Base-by-base conservation (phyloP, 371 early-diverging fungal genomes). In the Caulochytrium protostelioides region DNA sequence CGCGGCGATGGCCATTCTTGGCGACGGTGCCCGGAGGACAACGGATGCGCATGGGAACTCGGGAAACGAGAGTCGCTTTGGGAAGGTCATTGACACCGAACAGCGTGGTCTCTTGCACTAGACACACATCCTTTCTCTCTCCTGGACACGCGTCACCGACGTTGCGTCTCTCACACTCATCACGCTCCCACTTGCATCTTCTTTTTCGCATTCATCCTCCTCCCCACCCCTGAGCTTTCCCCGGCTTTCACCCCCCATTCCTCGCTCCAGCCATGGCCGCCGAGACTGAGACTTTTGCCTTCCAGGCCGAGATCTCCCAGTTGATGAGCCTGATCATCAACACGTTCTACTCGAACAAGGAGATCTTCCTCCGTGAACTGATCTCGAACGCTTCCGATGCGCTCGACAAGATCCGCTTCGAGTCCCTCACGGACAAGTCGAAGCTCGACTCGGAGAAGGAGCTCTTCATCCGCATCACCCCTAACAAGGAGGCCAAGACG, bases 351-450 rank as follows among this genome's bases (percentile, higher is more conserved):
- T 73, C 74, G 36, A 80, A 82, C 71, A 87, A 89, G 66, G 90
- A 89, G 49, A 76, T 84, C 46, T 91, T 89, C 64, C 57, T 94
- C 30, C 74, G 95, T 61, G 95, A 94, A 60, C 50, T 90, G 35
- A 74, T 92, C 42, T 84, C 85, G 46, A 94, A 94, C 73, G 74
- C 83, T 26, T 78, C 81, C 35, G 95, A 94, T 74, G 92, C 95
- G 28, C 66, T 79, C 41, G 87, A 90, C 70, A 94, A 92, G 73
- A 76, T 72, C 62, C 74, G 77, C 44, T 79, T 74, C 63, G 67
- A 72, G 57, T 73, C 77, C 34, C 72, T 78, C 29, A 81, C 78
- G 28, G 79, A 82, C 63, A 66, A 70, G 34, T 68, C 71, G 36
- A 66, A 72, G 47, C 65, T 85, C 39, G 85, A 82, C 44, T 46